Conservation (phyloP, 495 filamentous ascomycete species). For the Hypoxylon crocopeplum region DNA sequence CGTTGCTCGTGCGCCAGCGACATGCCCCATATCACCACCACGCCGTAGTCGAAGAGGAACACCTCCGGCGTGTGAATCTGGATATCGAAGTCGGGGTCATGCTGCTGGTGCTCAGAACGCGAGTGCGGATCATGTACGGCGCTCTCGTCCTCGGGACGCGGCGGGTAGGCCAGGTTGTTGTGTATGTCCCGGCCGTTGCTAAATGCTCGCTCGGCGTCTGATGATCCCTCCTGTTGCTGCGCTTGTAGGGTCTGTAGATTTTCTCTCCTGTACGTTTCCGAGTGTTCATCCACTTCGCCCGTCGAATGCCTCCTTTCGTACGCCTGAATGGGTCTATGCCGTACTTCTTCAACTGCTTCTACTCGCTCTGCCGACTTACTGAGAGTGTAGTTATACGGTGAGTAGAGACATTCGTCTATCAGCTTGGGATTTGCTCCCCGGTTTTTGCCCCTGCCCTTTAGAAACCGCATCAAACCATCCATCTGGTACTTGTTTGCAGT, state of each 20-base stretch:
- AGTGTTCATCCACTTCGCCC: constrained; percentile 41
- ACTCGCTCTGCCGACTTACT: constrained; percentile 44
- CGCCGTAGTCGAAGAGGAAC: constrained; percentile 96
- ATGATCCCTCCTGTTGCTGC: constrained; percentile 20
- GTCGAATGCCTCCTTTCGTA: constrained; percentile 69
- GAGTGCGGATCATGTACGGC: constrained; percentile 37
- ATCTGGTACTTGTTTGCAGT: constrained; percentile 90
- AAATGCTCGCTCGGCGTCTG: constrained; percentile 23
- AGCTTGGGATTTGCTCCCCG: constrained; percentile 84
- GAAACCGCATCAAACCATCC: constrained; percentile 83
- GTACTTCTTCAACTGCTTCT: constrained; percentile 41
- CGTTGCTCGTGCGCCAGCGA: constrained; percentile 79
- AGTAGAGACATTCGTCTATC: constrained; percentile 97
- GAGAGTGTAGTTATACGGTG: constrained; percentile 79
- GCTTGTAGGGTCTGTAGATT: constrained; percentile 27
- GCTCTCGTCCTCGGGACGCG: constrained; percentile 31
- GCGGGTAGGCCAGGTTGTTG: constrained; percentile 39
- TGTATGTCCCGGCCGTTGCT: constrained; percentile 37
- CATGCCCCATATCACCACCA: constrained; percentile 99
- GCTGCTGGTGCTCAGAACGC: constrained; percentile 12
- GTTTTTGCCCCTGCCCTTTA: constrained; percentile 79
- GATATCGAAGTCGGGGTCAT: constrained; percentile 68
- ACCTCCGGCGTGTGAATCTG: constrained; percentile 88
- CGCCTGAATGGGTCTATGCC: constrained; percentile 47
- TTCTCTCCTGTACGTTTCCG: constrained; percentile 33